These are phyloP conservation scores for Arthroderma sp. DNA, from an alignment of 2,329 filamentous ascomycete species.

Conservation along the genomic window DNA sequence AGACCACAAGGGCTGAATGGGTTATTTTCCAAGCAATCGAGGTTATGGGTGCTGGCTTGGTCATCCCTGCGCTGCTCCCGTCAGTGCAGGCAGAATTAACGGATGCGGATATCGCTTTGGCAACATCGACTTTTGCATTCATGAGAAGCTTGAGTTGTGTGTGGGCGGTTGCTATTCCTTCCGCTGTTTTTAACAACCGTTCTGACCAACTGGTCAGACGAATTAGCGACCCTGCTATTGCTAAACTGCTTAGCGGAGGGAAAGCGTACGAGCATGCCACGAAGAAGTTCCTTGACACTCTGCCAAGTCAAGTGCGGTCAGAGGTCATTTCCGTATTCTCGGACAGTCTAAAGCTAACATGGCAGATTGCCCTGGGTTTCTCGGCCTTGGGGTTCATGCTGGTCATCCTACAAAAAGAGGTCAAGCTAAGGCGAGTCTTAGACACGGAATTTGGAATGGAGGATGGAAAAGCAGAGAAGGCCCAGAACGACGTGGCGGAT, in stretches of 20 bases:
- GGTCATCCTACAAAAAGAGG: slow-evolving; percentile 3
- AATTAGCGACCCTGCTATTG: slow-evolving; percentile 1
- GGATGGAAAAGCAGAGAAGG: background rate
- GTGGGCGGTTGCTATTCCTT: slow-evolving; percentile 20
- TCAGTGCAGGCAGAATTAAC: slow-evolving; percentile 18
- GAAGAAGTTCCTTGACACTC: slow-evolving; percentile 2
- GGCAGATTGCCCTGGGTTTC: slow-evolving; percentile 6
- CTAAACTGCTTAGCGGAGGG: slow-evolving; percentile 1
- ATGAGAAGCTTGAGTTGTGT: slow-evolving; percentile 19
- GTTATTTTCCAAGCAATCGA: slow-evolving; percentile 19
- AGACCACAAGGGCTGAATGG: slow-evolving; percentile 17
- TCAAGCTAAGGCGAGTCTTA: slow-evolving; percentile 3
- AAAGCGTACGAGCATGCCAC: slow-evolving; percentile 6
- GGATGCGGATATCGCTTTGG: slow-evolving; percentile 15
- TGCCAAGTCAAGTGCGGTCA: slow-evolving; percentile 1
- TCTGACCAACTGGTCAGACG: slow-evolving; percentile 1
- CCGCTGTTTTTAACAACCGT: slow-evolving; percentile 20
- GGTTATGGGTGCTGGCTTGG: slow-evolving; percentile 16
- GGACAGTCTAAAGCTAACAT: slow-evolving; percentile 2
- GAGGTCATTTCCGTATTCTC: slow-evolving; percentile 4
- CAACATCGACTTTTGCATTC: slow-evolving; percentile 18
- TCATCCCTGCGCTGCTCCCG: slow-evolving; percentile 16
- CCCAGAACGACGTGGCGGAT: slow-evolving; percentile 5
- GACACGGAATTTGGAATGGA: slow-evolving; percentile 7
- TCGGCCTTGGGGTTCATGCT: slow-evolving; percentile 4